Evolutionary conservation across 805 yeast species (phyloP).

Genomic region (Hanseniaspora taiwanica): DNA sequence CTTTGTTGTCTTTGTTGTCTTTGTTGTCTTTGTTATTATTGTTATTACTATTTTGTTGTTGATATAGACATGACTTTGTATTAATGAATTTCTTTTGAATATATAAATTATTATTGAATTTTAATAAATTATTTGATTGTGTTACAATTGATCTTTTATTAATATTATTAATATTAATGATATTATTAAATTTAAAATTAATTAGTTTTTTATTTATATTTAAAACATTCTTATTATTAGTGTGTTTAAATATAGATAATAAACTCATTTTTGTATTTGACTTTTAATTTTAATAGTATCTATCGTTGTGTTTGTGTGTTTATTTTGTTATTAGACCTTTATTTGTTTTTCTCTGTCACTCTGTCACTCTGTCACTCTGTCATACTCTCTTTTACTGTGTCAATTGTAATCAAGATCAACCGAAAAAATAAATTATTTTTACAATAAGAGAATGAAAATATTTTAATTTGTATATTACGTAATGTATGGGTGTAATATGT

Average conservation of each 20-base stretch:
- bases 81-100: not conserved
- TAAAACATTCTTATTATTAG: not conserved
- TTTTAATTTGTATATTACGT: too few relatives aligned
- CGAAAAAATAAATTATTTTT: too few relatives aligned
- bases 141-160: too few relatives aligned
- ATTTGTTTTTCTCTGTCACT: not conserved
- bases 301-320: not conserved
- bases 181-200: too few relatives aligned
- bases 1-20: slow-evolving; percentile 7
- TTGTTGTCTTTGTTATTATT: slow-evolving; percentile 6
- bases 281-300: not conserved
- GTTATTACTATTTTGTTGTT: not conserved
- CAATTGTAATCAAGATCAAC: too few relatives aligned
- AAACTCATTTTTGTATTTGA: too few relatives aligned
- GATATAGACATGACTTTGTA: not conserved
- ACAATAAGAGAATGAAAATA: too few relatives aligned
- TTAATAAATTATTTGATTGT: too few relatives aligned
- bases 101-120: too few relatives aligned
- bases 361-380: not conserved
- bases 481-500: too few relatives aligned
- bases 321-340: too few relatives aligned
- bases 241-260: not conserved
- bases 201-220: not conserved
- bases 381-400: not conserved
- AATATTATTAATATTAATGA: too few relatives aligned